Evolutionary conservation across 2,329 filamentous ascomycete species (phyloP), one percentile per base, ranked within the genome.

Genomic region (Sarocladium strictum): DNA sequence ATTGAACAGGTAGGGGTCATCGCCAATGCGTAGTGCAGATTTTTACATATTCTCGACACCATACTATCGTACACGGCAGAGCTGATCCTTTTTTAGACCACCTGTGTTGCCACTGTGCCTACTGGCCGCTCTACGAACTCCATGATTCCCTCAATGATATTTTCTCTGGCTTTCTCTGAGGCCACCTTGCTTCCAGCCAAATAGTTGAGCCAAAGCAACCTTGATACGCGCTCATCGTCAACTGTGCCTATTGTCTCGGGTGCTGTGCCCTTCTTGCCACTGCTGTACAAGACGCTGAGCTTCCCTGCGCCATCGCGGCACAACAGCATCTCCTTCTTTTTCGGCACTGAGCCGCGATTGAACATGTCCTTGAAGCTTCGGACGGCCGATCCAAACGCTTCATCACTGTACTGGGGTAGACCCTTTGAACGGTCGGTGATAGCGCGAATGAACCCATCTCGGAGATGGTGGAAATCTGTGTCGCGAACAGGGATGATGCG

Each of bases 401-500:
- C 90, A 60, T 93, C 88, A 23, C 81, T 77, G 67, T 83, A 77
- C 32, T 73, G 71, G 38, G 79, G 74, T 37, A 79, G 76, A 21
- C 77, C 76, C 58, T 85, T 78, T 2, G 87, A 86, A 32, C 87
- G 83, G 9, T 82, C 86, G 54, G 89, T 88, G 59, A 99, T 87
- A 21, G 89, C 88, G 5, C 91, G 83, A 56, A 97, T 89, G 75
- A 92, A 95, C 1, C 89, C 94, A 66, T 99, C 94, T 38, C 93
- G 83, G 58, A 99, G 71, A 69, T 99, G 94, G 60, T 86, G 84
- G 70, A 97, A 97, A 70, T 97, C 92, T 17, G 94, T 99, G 69
- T 95, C 91, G 35, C 90, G 80, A n/a, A 90, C 91, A 0, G 94
- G 94, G 2, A 93, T 85, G 59, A 99, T 87, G 45, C 93, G 82